phyloP scores from a whole-genome alignment of 768 basidiomycete species.

The Phlebiopsis gigantea region DNA sequence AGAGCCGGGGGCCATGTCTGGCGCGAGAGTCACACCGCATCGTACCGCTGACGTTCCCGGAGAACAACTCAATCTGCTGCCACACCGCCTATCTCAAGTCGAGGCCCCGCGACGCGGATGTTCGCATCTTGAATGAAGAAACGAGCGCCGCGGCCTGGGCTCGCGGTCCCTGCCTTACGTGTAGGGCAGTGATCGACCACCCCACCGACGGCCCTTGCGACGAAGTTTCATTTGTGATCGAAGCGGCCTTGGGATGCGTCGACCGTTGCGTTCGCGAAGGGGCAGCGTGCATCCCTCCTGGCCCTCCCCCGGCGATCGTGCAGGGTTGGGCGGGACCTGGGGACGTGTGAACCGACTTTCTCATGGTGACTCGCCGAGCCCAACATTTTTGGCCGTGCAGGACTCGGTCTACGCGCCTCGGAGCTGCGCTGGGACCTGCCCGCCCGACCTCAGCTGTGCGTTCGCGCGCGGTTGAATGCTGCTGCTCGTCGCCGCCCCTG shows the following conservation, averaged over 20 bases:
- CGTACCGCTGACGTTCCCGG: not conserved
- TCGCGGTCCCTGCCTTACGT: not conserved
- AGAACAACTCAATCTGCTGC: not conserved
- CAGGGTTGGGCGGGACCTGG: not conserved
- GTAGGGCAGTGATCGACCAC: not conserved
- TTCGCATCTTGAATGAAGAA: not conserved
- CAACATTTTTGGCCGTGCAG: not conserved
- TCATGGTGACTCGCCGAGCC: not conserved
- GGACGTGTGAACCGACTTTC: not conserved
- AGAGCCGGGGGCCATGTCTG: not conserved
- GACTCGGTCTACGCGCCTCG: not conserved
- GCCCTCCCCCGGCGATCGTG: not conserved
- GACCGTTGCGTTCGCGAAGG: not conserved
- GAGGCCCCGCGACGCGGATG: not conserved
- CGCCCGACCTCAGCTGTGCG: not conserved
- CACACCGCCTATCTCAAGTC: not conserved
- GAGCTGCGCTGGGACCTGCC: not conserved
- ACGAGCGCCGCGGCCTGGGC: slow-evolving; percentile 6
- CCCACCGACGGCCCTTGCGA: not conserved
- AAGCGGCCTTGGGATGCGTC: not conserved
- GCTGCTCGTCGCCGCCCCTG: not conserved
- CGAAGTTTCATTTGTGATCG: not conserved
- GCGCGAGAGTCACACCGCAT: not conserved
- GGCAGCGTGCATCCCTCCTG: not conserved
- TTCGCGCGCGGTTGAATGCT: not conserved